A percentile compares a stretch with the other conserved stretches of the same genome.
Evolutionary conservation across 1,284 basidiomycete species (phyloP).

Genomic region (Athelia sp.): DNA sequence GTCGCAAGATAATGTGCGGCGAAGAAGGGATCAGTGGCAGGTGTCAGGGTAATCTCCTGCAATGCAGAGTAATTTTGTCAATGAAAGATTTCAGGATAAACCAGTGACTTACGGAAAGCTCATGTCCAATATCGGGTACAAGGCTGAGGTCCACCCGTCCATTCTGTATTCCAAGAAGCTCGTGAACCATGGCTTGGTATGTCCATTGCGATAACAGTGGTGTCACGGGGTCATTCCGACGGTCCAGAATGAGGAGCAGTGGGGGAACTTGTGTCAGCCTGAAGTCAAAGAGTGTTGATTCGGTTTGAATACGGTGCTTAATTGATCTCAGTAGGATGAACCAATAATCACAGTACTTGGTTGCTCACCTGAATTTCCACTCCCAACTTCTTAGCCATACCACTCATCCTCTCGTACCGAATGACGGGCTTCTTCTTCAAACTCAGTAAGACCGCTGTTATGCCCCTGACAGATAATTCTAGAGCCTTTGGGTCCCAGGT

Average conservation of each 20-base stretch:
- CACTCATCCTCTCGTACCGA: conserved; percentile 91
- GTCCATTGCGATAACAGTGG: conserved; percentile 99
- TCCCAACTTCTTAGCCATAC: conserved; percentile 88
- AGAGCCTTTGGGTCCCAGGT: conserved; percentile 74
- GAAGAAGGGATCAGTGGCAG: conserved; percentile 93
- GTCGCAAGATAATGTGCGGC: conserved; percentile 89
- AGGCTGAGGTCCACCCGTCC: conserved; percentile 84
- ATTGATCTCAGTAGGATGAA: neutral
- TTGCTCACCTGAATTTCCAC: conserved; percentile 75
- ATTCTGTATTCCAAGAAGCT: conserved; percentile 90
- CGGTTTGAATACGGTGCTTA: conserved; percentile 69
- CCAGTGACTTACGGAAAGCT: conserved; percentile 67
- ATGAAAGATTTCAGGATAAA: neutral
- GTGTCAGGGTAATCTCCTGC: conserved; percentile 94
- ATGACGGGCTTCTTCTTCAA: conserved; percentile 95
- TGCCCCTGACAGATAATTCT: conserved; percentile 74
- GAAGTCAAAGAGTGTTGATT: conserved; percentile 75
- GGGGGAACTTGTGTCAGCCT: conserved; percentile 72
- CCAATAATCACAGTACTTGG: conserved; percentile 1
- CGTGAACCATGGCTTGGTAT: conserved; percentile 99
- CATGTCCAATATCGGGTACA: conserved; percentile 85
- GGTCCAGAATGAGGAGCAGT: conserved; percentile 76
- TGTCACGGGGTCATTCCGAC: conserved; percentile 96
- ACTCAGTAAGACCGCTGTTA: conserved; percentile 87
- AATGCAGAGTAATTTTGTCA: neutral